Base-by-base conservation (phyloP, 164 flowering plant genomes). In the Tinospora cordifolia region DNA sequence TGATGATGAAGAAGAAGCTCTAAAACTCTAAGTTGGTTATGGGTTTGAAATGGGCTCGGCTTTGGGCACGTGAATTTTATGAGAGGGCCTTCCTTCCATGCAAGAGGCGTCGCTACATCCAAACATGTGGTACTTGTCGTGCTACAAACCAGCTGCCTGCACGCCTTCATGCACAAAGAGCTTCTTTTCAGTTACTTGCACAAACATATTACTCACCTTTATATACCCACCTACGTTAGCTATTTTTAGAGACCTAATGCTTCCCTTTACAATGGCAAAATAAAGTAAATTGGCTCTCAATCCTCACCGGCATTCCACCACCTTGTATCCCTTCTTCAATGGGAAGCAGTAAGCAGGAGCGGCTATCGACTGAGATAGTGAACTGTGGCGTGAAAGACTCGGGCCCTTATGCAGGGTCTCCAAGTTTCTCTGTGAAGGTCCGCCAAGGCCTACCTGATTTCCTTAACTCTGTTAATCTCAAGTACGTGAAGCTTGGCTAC, bases 401-500 rank as follows among this genome's bases (percentile, higher is more conserved):
- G 0, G 90, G 87, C 60, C 85, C 88, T 2, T 47, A 83, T 22
- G 81, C 87, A 0, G 88, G 84, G 0, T 83, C 88, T 0, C 73
- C 68, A 9, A 81, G 63, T 41, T 86, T 86, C 79, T 83, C 88
- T 0, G 85, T 89, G 1, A 79, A 77, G 71, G 87, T 87, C 14
- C 78, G 79, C 38, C 84, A 77, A 0, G 65, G 85, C 22, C 46
- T 87, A 75, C 94, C 90, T 0, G 84, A 86, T 72, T 87, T 86
- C 65, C 78, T 85, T 7, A 72, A 71, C 39, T 89, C 91, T 0
- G 88, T 86, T 15, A 82, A 86, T 72, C 73, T 87, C 30, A 86
- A 86, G 63, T 89, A 89, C 38, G 90, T 86, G 41, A 89, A 79
- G 74, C 86, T 87, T 14, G 91, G 91, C 3, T 89, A 83, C 59